Evolutionary conservation across 257 asterid species (phyloP), one percentile per base, ranked within the genome.

Genomic region (Solanum raphanifolium): DNA sequence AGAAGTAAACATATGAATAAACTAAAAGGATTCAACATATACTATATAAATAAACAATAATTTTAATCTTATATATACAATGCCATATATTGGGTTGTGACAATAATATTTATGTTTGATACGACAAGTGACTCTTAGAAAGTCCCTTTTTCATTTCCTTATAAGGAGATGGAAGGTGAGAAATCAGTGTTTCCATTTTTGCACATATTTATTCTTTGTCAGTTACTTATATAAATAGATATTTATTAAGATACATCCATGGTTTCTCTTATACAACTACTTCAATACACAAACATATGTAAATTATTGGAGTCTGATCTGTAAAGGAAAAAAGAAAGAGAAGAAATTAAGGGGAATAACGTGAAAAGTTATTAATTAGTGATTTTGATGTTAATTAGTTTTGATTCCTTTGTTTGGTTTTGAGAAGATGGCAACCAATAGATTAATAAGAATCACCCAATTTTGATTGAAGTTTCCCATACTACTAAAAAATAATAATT

Each of bases 401-500:
- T 31, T 88, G 86, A 91, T 89, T 89, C 91, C 76, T 83, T 86
- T 90, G 86, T 88, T 86, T 79, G 87, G 88, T 88, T 81, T 75
- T 35, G 86, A 83, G 72, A 29, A 65, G 85, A 74, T 29, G 81
- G 86, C 6, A 69, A 55, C 90, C 88, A 82, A 87, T 89, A 55
- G 92, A 87, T 87, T 86, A 73, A 83, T 90, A 90, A 91, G 88
- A 88, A 91, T 87, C 91, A 90, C 90, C 78, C 87, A 41, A 36
- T 58, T 58, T 58, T 58, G 5, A 58, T 21, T 58, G 27, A 20
- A 58, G 25, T 58, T 58, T 21, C 68, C 27, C 68, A 58, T 58
- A 58, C 66, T 58, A 58, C 4, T 58, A 20, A 20, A 55, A 2
- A 13, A 2, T 20, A 55, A 2, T 5, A 48, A 48, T 15, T 48